A percentile compares a stretch with the other conserved stretches of the same genome.
Conservation (phyloP, 768 basidiomycete species). For the Strobilomyces confusus region DNA sequence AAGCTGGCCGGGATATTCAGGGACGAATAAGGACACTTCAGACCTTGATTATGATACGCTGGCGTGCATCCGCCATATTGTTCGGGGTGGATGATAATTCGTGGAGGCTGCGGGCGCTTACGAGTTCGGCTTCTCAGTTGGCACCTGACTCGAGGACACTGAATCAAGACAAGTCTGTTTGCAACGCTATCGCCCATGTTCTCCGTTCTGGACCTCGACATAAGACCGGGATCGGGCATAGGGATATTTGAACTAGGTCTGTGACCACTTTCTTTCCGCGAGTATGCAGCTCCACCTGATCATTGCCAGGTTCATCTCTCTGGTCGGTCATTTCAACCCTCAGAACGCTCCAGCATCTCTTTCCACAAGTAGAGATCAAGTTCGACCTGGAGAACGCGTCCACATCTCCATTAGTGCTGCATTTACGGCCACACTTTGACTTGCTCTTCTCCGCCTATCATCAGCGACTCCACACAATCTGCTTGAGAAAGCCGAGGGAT, state of each 20-base stretch:
- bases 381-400: conserved; percentile 70
- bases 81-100: not conserved
- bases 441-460: conserved; percentile 78
- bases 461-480: conserved; percentile 78
- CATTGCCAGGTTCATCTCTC: conserved; percentile 58
- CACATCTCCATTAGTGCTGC: conserved; percentile 71
- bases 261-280: conserved; percentile 1
- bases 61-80: conserved; percentile 36
- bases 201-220: conserved; percentile 68
- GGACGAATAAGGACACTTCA: not conserved
- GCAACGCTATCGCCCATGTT: conserved; percentile 41
- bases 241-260: conserved; percentile 76
- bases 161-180: conserved; percentile 12
- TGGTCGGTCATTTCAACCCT: conserved; percentile 74
- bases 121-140: no score
- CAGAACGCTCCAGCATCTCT: conserved; percentile 59
- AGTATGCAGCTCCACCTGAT: not conserved
- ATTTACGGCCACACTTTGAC: conserved; percentile 77
- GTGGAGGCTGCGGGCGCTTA: no score
- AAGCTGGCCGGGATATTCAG: not conserved
- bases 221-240: conserved; percentile 70
- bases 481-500: conserved; percentile 62
- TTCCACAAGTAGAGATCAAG: conserved; percentile 81
- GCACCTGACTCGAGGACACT: conserved; percentile 9
- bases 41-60: conserved; percentile 45